Percentiles rank a stretch among this genome's conserved stretches.
phyloP scores from a whole-genome alignment of 1,139 yeast species.

The Arxiozyma telluris region DNA sequence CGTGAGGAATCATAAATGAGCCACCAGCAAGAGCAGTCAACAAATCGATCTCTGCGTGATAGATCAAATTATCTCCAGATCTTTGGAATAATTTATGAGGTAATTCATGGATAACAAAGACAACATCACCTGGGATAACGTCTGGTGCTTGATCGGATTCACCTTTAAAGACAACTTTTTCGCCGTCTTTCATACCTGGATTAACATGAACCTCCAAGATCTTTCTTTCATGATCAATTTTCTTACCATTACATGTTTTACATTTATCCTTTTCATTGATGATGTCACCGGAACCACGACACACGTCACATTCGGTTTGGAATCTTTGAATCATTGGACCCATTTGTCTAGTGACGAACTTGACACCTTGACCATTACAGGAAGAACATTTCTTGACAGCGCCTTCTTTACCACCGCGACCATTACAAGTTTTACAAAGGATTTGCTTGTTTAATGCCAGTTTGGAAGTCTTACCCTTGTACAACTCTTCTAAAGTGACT shows the following conservation, averaged over 20 bases:
- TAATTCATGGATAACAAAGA: constrained; percentile 81
- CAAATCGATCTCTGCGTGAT: constrained; percentile 81
- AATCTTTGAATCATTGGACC: constrained; percentile 98
- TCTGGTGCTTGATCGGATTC: constrained; percentile 98
- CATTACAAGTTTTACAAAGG: constrained; percentile 80
- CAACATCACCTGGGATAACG: constrained; percentile 91
- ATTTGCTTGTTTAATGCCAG: constrained; percentile 89
- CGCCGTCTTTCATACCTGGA: constrained; percentile 97
- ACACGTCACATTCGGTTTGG: constrained; percentile 88
- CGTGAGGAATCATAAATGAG: constrained; percentile 73
- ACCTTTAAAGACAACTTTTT: constrained; percentile 81
- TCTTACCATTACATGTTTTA: constrained; percentile 80
- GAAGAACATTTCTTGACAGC: constrained; percentile 77
- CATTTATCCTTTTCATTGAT: constrained; percentile 86
- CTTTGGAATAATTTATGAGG: constrained; percentile 40
- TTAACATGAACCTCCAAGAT: constrained; percentile 89
- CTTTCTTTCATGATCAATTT: constrained; percentile 81
- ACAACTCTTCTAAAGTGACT: constrained; percentile 85
- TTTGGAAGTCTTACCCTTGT: constrained; percentile 91
- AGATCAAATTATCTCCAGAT: constrained; percentile 63
- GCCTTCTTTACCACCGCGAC: constrained; percentile 93
- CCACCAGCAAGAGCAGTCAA: constrained; percentile 97
- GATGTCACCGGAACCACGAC: constrained; percentile 89
- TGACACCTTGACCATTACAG: constrained; percentile 88
- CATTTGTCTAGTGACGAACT: constrained; percentile 94